Evolutionary conservation across 176 grass and related monocot species (phyloP), one percentile per base, ranked within the genome.

Genomic region (Oryza meyeriana): DNA sequence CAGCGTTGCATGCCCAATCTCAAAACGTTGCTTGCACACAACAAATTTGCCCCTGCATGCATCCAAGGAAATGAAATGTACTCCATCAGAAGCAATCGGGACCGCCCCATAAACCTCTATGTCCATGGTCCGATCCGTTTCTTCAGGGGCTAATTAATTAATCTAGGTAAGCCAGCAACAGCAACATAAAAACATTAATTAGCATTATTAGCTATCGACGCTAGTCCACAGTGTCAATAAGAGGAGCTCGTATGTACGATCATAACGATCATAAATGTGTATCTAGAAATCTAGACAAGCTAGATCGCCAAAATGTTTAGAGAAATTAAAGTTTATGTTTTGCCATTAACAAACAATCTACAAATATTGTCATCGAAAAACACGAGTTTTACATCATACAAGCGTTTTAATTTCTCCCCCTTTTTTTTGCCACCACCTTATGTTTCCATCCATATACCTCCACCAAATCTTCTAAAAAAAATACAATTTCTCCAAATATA

Each of bases 21-120:
- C 8, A 39, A 16, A 31, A 76, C 29, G 71, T 92, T 81, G 91
- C 91, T 87, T 93, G 81, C 81, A 90, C 91, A 93, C 91, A 73
- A 85, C 32, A 82, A 82, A 5, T n/a, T 33, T 82, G 64, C 62
- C 42, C 45, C 16, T 14, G 25, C 22, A 31, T 58, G 3, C 52
- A 13, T 6, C 70, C 61, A 89, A 86, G 73, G 36, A 71, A 75
- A 33, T 33, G 32, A 33, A 33, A n/a, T n/a, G 1, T 2, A 75
- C 7, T 4, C 22, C 24, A 67, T 7, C 66, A 30, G 6, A 58
- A 36, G 35, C 57, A 71, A 81, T 1, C 32, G 20, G 5, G 12
- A 6, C 47, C 64, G 64, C 22, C 77, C 41, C 40, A 22, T 47
- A 32, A 33, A 35, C 75, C 36, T 22, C 29, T 4, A 4, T 22